Conservation (phyloP, 2,329 filamentous ascomycete genomes). For the Phialophora macrospora region DNA sequence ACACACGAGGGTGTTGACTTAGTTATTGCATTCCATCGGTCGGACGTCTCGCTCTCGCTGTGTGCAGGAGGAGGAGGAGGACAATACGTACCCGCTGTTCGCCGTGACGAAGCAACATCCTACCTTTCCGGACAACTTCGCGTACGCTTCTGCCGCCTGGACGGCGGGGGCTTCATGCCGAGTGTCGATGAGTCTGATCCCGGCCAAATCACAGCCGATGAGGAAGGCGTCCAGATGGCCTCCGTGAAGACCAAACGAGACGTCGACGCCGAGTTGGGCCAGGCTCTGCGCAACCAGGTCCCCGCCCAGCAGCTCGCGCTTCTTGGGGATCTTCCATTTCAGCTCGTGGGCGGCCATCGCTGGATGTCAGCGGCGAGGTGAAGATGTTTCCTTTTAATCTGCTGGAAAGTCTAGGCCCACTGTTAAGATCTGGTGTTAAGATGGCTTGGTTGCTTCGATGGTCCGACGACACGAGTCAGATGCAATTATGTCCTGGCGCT, state of each 20-base stretch:
- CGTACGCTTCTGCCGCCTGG: slow-evolving; percentile 55
- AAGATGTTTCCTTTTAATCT: neutral
- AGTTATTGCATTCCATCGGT: too few relatives aligned
- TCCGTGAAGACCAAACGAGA: slow-evolving; percentile 56
- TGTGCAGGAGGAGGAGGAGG: neutral
- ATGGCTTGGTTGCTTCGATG: neutral
- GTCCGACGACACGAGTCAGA: neutral
- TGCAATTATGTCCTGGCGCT: neutral
- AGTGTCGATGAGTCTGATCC: slow-evolving; percentile 53
- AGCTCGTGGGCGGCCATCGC: slow-evolving; percentile 23
- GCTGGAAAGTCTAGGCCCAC: neutral
- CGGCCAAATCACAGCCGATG: slow-evolving; percentile 49
- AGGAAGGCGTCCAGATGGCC: slow-evolving; percentile 57
- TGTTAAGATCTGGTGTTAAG: neutral
- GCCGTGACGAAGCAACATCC: slow-evolving; percentile 56
- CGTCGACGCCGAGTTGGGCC: slow-evolving; percentile 49
- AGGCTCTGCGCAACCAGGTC: slow-evolving; percentile 55
- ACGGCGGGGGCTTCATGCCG: slow-evolving; percentile 56
- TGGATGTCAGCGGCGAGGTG: neutral
- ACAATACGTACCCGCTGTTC: slow-evolving; percentile 53
- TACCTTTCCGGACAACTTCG: slow-evolving; percentile 51
- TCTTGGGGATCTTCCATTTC: slow-evolving; percentile 40
- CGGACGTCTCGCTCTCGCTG: too few relatives aligned
- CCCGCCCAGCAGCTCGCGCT: slow-evolving; percentile 51
- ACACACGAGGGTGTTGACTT: neutral